Conservation (phyloP, 169 alveolate species). For the Eimeria sp. region DNA sequence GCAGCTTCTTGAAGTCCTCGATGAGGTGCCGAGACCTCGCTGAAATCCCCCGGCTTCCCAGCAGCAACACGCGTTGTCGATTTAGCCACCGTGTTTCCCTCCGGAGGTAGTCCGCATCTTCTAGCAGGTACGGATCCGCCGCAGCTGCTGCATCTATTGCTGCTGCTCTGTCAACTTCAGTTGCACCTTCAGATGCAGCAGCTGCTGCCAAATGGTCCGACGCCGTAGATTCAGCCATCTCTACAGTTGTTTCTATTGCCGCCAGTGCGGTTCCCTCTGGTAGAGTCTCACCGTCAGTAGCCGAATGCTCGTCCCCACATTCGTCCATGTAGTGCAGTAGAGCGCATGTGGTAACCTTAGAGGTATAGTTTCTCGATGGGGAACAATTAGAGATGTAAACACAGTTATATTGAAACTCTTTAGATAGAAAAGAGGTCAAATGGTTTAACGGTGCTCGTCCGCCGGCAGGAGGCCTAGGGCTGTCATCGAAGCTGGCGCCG, state of each 20-base stretch:
- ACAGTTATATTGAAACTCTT: too few species aligned
- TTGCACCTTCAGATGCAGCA: not conserved
- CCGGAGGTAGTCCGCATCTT: conserved; percentile 92
- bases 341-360: not conserved
- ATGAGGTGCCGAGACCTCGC: conserved; percentile 96
- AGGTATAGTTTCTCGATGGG: too few species aligned
- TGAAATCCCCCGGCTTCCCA: conserved; percentile 97
- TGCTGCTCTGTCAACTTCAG: conserved; percentile 4
- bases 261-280: not conserved
- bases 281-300: not conserved
- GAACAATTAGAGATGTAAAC: too few species aligned
- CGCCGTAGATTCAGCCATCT: not conserved
- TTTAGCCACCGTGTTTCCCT: conserved; percentile 95
- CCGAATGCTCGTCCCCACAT: not conserved
- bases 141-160: conserved; percentile 75
- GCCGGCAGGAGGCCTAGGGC: not conserved
- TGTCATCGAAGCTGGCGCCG: not conserved
- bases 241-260: not conserved
- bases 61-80: conserved; percentile 97
- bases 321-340: not conserved
- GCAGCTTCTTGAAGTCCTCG: conserved; percentile 95
- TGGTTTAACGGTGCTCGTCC: not conserved
- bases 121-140: conserved; percentile 92
- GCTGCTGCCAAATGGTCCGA: not conserved
- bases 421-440: too few species aligned